These are phyloP conservation scores for Pseudogymnoascus sp. DNA, from an alignment of 2,329 filamentous ascomycete genomes.

Conservation along the genomic window DNA sequence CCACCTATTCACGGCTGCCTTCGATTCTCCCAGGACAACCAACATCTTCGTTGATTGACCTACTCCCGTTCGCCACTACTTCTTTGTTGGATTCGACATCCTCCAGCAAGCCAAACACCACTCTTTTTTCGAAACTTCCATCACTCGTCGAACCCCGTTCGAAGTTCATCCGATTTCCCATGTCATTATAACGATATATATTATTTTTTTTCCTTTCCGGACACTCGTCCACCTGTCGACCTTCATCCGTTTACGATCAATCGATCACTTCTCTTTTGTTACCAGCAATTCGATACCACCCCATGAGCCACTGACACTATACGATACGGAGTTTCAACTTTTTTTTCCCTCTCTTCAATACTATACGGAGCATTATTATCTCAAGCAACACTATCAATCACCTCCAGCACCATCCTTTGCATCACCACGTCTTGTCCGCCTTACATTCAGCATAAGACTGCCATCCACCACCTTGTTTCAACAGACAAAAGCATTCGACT, in stretches of 20 bases:
- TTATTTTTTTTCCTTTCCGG: conserved; percentile 27
- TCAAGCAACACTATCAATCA: conserved; percentile 28
- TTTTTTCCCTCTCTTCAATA: conserved; percentile 23
- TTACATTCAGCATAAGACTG: conserved; percentile 12
- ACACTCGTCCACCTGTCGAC: conserved; percentile 20
- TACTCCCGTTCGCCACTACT: conserved; percentile 17
- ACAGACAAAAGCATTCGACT: conserved; percentile 27
- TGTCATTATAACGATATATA: conserved; percentile 30
- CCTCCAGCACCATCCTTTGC: conserved; percentile 23
- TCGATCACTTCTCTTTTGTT: conserved; percentile 46
- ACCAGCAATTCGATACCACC: conserved; percentile 39
- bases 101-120: conserved; percentile 11
- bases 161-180: conserved; percentile 21
- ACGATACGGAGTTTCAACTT: conserved; percentile 31
- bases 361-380: conserved; percentile 20
- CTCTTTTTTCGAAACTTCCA: conserved; percentile 7
- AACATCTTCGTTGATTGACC: conserved; percentile 20
- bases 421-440: conserved; percentile 15
- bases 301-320: conserved; percentile 34
- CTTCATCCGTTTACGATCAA: conserved; percentile 28
- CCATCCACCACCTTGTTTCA: conserved; percentile 27
- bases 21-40: conserved; percentile 16
- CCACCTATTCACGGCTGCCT: conserved; percentile 12
- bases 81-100: conserved; percentile 25
- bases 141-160: conserved; percentile 8